A percentile compares a stretch with the other conserved stretches of the same genome.
phyloP scores from a whole-genome alignment of 805 yeast genomes.

The Metschnikowia bowlesiae region DNA sequence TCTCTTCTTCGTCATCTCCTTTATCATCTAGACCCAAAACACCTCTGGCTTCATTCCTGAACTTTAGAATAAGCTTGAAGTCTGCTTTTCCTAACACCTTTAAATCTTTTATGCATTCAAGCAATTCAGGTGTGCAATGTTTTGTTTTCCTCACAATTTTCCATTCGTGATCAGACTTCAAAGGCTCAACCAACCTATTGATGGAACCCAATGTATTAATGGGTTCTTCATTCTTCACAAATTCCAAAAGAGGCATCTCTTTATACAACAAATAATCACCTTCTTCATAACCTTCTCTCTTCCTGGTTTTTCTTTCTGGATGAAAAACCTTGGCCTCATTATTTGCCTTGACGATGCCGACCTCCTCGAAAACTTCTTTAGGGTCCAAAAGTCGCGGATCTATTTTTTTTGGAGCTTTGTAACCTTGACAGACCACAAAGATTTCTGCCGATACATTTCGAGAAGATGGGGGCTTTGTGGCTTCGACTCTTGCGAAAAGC shows the following conservation, averaged over 20 bases:
- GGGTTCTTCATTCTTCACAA: constrained; percentile 77
- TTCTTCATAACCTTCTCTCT: constrained; percentile 95
- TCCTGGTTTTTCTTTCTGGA: constrained; percentile 87
- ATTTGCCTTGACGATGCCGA: constrained; percentile 59
- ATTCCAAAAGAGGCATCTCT: constrained; percentile 70
- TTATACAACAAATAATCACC: constrained; percentile 76
- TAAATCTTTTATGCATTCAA: constrained; percentile 83
- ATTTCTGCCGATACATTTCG: constrained; percentile 99
- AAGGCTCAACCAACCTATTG: constrained; percentile 60
- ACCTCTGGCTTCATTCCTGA: constrained; percentile 85
- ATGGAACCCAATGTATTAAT: constrained; percentile 74
- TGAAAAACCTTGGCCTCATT: constrained; percentile 91
- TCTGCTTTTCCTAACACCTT: constrained; percentile 94
- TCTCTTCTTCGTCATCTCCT: constrained; percentile 45
- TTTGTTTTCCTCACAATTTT: constrained; percentile 64
- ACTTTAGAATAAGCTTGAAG: constrained; percentile 75
- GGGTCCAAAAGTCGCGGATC: constrained; percentile 93
- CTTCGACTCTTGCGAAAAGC: constrained; percentile 92
- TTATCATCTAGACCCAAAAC: constrained; percentile 61
- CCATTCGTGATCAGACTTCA: constrained; percentile 61
- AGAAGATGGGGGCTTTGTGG: constrained; percentile 98
- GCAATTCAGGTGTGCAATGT: constrained; percentile 72
- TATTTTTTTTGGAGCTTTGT: constrained; percentile 91
- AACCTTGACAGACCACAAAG: constrained; percentile 93
- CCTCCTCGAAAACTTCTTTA: constrained; percentile 89